Base-by-base conservation (phyloP, 2,329 filamentous ascomycete genomes). In the Curvularia sp. region DNA sequence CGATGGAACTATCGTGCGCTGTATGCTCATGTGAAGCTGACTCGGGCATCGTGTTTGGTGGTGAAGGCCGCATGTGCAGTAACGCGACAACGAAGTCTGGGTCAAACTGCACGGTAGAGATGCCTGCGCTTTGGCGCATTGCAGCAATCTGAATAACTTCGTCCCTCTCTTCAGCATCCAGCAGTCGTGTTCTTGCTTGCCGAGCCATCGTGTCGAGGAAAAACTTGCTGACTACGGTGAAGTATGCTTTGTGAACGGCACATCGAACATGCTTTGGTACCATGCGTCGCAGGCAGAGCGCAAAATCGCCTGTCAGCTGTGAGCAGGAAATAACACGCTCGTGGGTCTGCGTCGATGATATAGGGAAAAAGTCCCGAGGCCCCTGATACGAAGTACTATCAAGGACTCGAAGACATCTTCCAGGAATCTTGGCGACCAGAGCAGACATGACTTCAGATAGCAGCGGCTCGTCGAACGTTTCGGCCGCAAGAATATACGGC, bases 401-500 rank as follows among this genome's bases (percentile, higher is more conserved):
- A 8, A 62, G 32, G 3, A 47, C 46, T 8, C 43, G 52, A 8
- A 51, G 55, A 13, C 69, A 49, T 21, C 53, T 59, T 7, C 69
- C 70, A 12, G 55, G 51, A 45, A 71, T 71, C 28, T 68, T 72
- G 2, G 54, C 45, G 2, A 77, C 57, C 18, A 77, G 45, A 1
- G 57, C 42, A 15, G 72, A 62, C 53, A 76, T 68, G 10, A 73
- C 56, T 27, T 73, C 64, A 0, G 59, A 63, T 2, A 63, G 49
- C 5, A 74, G 39, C 7, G 72, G 69, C 28, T 71, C 69, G 32
- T 70, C 61, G 23, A 75, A 67, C 1, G 55, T 66, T 12, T 68
- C 68, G 3, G 70, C 71, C 3, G 71, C 74, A 32, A 67, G 63
- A 7, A 67, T 49, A 41, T 71, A 73, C 1, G 69, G 71, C 19